phyloP scores from a whole-genome alignment of 73 alveolate genomes.

The Paramecium sexaurelia region DNA sequence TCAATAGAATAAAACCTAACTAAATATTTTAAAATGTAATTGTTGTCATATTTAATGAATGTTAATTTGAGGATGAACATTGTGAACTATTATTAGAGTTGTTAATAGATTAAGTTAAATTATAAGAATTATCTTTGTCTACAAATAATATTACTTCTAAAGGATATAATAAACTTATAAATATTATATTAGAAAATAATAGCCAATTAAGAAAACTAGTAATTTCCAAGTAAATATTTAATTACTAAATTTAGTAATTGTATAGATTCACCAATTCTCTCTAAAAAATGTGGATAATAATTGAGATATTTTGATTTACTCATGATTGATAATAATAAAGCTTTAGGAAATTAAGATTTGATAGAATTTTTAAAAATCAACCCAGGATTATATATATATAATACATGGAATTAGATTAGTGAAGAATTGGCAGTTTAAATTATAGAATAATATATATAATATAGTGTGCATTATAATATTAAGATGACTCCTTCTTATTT shows the following conservation, averaged over 20 bases:
- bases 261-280: neutral
- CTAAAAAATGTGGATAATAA: neutral
- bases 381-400: conserved; percentile 3
- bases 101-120: neutral
- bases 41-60: neutral
- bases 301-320: neutral
- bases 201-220: neutral
- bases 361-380: neutral
- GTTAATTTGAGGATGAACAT: conserved; percentile 12
- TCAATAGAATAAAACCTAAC: neutral
- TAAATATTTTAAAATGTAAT: neutral
- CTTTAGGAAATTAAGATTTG: neutral
- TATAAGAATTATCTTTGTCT: neutral
- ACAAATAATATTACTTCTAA: neutral
- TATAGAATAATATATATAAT: conserved; percentile 1
- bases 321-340: neutral
- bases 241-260: neutral
- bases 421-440: conserved; percentile 5
- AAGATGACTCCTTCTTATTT: neutral
- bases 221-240: neutral
- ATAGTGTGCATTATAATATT: neutral
- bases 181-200: neutral
- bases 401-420: neutral
- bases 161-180: neutral
- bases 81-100: neutral